phyloP scores from a whole-genome alignment of 768 basidiomycete species.

The Leccinum sublutescens region DNA sequence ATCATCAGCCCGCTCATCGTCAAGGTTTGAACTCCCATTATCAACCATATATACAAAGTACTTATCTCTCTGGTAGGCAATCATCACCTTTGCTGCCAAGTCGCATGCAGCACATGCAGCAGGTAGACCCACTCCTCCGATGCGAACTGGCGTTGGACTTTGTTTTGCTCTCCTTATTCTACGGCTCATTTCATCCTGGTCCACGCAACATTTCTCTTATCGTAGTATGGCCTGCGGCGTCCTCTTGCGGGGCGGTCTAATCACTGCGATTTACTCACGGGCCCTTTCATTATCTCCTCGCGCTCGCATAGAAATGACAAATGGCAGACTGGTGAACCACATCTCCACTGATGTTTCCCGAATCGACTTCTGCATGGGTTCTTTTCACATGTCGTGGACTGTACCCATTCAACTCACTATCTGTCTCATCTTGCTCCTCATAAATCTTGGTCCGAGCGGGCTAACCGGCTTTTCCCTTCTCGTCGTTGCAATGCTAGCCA shows the following conservation, averaged over 20 bases:
- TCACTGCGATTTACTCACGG: slow-evolving; percentile 81
- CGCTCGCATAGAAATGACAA: slow-evolving; percentile 75
- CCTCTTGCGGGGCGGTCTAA: slow-evolving; percentile 78
- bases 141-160: slow-evolving; percentile 70
- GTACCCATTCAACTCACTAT: slow-evolving; percentile 63
- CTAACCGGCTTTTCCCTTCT: slow-evolving; percentile 61
- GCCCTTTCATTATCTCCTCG: slow-evolving; percentile 75
- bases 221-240: slow-evolving; percentile 56
- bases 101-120: slow-evolving; percentile 52
- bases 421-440: slow-evolving; percentile 69
- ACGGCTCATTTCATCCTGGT: slow-evolving; percentile 64
- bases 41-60: background rate
- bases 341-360: slow-evolving; percentile 82
- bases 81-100: slow-evolving; percentile 66
- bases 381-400: slow-evolving; percentile 60
- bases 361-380: slow-evolving; percentile 82
- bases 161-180: slow-evolving; percentile 67
- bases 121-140: slow-evolving; percentile 38
- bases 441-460: slow-evolving; percentile 65
- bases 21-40: slow-evolving; percentile 45
- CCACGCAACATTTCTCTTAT: slow-evolving; percentile 41
- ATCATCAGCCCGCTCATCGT: slow-evolving; percentile 76
- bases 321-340: slow-evolving; percentile 47
- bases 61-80: slow-evolving; percentile 41
- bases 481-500: slow-evolving; percentile 68